Evolutionary conservation across 495 filamentous ascomycete genomes (phyloP).

Genomic region (Neurospora intermedia): DNA sequence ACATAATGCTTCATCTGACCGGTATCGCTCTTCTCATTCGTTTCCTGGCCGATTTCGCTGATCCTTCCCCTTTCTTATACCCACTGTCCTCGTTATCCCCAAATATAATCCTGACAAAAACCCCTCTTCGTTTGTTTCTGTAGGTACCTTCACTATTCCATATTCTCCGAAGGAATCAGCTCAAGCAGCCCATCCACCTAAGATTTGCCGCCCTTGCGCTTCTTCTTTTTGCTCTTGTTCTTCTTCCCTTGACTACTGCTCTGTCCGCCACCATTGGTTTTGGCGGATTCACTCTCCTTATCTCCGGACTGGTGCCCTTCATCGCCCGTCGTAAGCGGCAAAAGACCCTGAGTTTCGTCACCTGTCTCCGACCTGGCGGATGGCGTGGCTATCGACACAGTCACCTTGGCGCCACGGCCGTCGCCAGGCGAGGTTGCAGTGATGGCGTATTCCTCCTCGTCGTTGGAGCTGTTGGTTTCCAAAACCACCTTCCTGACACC

Average conservation of each 20-base stretch:
- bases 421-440: slow-evolving; percentile 7
- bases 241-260: slow-evolving; percentile 13
- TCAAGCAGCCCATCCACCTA: slow-evolving; percentile 20
- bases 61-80: not conserved
- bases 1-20: not conserved
- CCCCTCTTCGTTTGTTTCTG: not conserved
- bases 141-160: not conserved
- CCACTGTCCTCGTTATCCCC: not conserved
- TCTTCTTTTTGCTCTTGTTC: slow-evolving; percentile 31
- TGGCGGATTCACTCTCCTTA: slow-evolving; percentile 4
- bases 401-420: not conserved
- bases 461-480: slow-evolving; percentile 49
- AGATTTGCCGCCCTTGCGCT: slow-evolving; percentile 31
- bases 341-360: slow-evolving; percentile 6
- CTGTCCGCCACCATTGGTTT: not conserved
- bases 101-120: not conserved
- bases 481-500: slow-evolving; percentile 80
- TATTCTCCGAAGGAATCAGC: slow-evolving; percentile 4
- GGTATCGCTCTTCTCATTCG: not conserved
- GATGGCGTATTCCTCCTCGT: slow-evolving; percentile 19
- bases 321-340: slow-evolving; percentile 8
- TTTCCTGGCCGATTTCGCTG: not conserved
- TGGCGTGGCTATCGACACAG: not conserved
- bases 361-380: not conserved
- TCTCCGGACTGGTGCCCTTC: slow-evolving; percentile 7